Base-by-base conservation (phyloP, 139 green algal genomes). In the Micractinium conductrix region DNA sequence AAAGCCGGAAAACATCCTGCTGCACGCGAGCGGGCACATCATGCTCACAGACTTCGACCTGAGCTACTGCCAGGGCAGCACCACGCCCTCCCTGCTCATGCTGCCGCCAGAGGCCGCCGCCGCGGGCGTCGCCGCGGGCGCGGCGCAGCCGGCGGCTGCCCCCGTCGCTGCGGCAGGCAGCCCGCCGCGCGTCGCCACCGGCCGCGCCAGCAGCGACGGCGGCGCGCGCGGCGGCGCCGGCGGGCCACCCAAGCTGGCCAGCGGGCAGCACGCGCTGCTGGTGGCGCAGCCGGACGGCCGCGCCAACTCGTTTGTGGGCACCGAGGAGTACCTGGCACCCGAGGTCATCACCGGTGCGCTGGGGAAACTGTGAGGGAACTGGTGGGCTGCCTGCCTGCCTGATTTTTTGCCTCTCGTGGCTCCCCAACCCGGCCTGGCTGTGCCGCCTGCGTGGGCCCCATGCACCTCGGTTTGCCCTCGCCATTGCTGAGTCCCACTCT, bases 21-120 rank as follows among this genome's bases (percentile, higher is more conserved):
- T 99, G 72, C 92, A 95, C 75, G 80, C 87, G 38, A 91, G 87
- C 38, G 97, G 97, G 44, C 97, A 99, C 91, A 90, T 98, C 80
- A 91, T 97, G 89, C 90, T 99, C 42, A 99, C 96, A 26, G 97
- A 99, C 87, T 99, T 99, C 83, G 97, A 99, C 90, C 93, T 99
- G 35, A 95, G 89, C 35, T 97, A 93, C 86, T 86, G 83, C 79
- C 94, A 94, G 60, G 92, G 91, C 48, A 73, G 78, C 42, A 96
- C 93, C 37, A 80, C 68, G 22, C 53, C 86, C 26, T 45, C 44
- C 22, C 65, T 93, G 42, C 67, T 75, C 10, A 14, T 40, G 45
- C 50, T 65, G 74, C 35, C 53, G 8, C 19, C 53, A 62, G 53
- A 62, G 53, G n/a, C 68, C 65, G 35, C 16, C 50, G 62, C 33